Base-by-base conservation (phyloP, 2,329 filamentous ascomycete species). In the Coniochaeta hoffmannii region DNA sequence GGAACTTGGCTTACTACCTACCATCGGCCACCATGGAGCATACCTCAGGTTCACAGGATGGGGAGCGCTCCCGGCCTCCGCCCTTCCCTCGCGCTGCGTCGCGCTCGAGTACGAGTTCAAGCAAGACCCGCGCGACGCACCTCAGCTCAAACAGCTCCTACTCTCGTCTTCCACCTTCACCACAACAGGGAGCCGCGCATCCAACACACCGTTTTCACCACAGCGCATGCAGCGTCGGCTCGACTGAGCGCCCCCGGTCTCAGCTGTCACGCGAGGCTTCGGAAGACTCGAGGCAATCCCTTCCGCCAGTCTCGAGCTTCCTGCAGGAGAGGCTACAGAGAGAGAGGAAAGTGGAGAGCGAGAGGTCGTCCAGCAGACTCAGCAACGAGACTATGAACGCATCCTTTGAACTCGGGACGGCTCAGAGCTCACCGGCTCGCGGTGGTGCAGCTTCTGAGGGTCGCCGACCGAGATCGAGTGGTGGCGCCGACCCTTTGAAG, bases 321-420 rank as follows among this genome's bases (percentile, higher is more conserved):
- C 69, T 84, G 2, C 80, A 81, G 50, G 80, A 83, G 62, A 77
- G 73, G 58, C 67, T 84, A n/a, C 74, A 77, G 50, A 75, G 70
- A 28, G 77, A 80, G 60, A 74, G 80, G 32, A 74, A 68, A 54
- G 71, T 73, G 0, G 80, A 82, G 60, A 72, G 70, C 51, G 77
- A 79, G 38, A 73, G 74, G 49, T 62, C 69, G 17, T 66, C 72
- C 3, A 70, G 71, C 19, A 69, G 68, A 30, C 60, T 68, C 11
- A 70, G 69, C 53, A 66, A 68, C 7, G 72, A 74, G 22, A 65
- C 65, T 50, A 66, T 74, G 59, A 70, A 66, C 50, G 64, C 69
- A 1, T 73, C 73, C 0, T 61, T 68, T 5, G 74, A 79, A 17
- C 60, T 73, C 10, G 67, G 72, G 9, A 65, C 67, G 12, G 60